Evolutionary conservation across 83 land plant genomes (phyloP), one percentile per base, ranked within the genome.

Genomic region (Larix sibirica): DNA sequence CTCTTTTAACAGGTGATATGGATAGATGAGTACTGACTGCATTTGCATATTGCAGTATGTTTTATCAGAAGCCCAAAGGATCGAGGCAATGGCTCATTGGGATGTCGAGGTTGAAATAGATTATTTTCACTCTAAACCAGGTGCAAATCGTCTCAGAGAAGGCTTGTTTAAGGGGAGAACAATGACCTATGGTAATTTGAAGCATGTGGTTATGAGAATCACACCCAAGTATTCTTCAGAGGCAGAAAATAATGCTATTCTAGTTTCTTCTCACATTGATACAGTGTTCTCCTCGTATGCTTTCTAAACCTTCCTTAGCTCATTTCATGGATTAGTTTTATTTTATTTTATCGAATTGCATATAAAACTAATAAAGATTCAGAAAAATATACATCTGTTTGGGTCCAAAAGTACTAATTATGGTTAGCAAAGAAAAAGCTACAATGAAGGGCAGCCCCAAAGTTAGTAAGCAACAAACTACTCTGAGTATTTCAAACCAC

Each of bases 261-360:
- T 98, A 80, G 91, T 98, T 33, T 98, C 99, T 69, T 98, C 99
- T 47, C 99, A 98, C 81, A 89, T 98, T 75, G 99, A 98, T 81
- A 93, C 99, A 20, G 99, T 96, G 61, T 89, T 96, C 85, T 91
- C 99, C 59, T 80, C 91, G 99, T 96, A 95, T 77, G 92, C 5
- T 82, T 83, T 36, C 65, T 73, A 40, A 50, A 73, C 23, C 54
- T 73, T 73, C 77, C 21, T 50, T n/a, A 24, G 38, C 77, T 44
- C 56, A 44, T 44, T 73, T 73, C 21, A n/a, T n/a, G 40, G 18
- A n/a, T 73, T 73, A 44, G 28, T 50, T 47, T 21, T 73, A 28
- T 28, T 28, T 28, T 28, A 28, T 73, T 73, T 23, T 38, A 50
- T 50, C 12, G 56, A 7, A 9, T 73, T 56, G 77, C 47, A 50